Conservation (phyloP, 106 monocot species). For the Dendrobium officinale region DNA sequence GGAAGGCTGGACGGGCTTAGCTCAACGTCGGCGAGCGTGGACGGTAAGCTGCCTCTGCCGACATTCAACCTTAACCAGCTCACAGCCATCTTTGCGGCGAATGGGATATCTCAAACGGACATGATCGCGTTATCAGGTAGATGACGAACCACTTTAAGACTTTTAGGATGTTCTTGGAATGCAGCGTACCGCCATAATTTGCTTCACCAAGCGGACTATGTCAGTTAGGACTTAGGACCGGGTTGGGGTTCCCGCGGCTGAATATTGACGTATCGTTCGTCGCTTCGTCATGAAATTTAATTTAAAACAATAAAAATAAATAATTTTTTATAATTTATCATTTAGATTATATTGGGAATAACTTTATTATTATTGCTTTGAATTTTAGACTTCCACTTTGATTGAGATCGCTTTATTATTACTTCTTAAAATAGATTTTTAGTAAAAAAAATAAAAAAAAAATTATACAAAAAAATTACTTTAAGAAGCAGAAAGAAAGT, state of each 20-base stretch:
- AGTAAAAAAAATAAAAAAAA: too few relatives aligned
- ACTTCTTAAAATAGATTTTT: too few relatives aligned
- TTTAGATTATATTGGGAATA: too few relatives aligned
- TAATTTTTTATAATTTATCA: background rate
- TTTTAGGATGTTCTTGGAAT: background rate
- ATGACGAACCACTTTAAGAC: background rate
- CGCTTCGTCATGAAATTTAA: background rate
- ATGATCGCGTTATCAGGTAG: conserved; percentile 78
- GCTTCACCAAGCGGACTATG: background rate
- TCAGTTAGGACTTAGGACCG: too few relatives aligned
- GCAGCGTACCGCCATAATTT: background rate
- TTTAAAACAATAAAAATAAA: background rate
- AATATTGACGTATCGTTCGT: too few relatives aligned
- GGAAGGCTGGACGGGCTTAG: conserved; percentile 61
- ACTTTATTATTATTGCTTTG: too few relatives aligned
- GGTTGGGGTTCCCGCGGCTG: too few relatives aligned
- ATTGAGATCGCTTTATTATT: too few relatives aligned
- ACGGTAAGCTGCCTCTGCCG: conserved; percentile 45
- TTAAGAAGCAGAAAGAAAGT: too few relatives aligned
- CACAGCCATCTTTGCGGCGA: conserved; percentile 38
- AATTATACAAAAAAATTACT: too few relatives aligned
- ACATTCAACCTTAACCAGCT: conserved; percentile 51
- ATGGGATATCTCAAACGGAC: conserved; percentile 58
- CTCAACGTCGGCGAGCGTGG: conserved; percentile 47
- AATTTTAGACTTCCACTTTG: too few relatives aligned